phyloP scores from a whole-genome alignment of 371 early-diverging fungal genomes.

The Circinella minor region DNA sequence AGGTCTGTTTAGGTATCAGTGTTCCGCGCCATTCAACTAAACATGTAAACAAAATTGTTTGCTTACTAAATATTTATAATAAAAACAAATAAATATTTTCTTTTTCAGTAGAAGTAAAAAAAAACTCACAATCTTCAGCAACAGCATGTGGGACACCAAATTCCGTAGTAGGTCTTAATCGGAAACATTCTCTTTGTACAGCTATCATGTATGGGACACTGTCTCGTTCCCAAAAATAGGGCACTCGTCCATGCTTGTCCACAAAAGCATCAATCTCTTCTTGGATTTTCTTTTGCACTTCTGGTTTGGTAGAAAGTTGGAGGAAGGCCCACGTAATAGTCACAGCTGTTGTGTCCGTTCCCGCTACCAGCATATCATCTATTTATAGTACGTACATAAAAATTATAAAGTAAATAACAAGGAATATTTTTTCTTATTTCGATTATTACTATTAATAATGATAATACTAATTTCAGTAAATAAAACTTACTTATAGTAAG shows the following conservation, averaged over 20 bases:
- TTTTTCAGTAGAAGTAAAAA: not conserved
- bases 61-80: not conserved
- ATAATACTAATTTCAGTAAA: too few relatives aligned
- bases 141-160: conserved; percentile 35
- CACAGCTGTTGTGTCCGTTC: conserved; percentile 17
- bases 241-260: conserved; percentile 18
- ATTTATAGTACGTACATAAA: not conserved
- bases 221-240: conserved; percentile 22
- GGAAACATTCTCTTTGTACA: conserved; percentile 30
- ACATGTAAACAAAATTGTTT: not conserved
- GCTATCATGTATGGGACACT: conserved; percentile 27
- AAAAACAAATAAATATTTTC: not conserved
- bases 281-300: conserved; percentile 17
- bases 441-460: too few relatives aligned
- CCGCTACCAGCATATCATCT: conserved; percentile 14
- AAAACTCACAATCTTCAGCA: conserved; percentile 29
- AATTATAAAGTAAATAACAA: not conserved
- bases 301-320: conserved; percentile 15
- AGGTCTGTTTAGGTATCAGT: conserved; percentile 34
- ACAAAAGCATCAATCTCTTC: conserved; percentile 20
- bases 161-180: conserved; percentile 28
- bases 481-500: not conserved
- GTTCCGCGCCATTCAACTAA: conserved; percentile 25
- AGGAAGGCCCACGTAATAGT: conserved; percentile 19
- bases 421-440: too few relatives aligned